Evolutionary conservation across 805 yeast genomes (phyloP), one percentile per base, ranked within the genome.

Genomic region (Wickerhamiella shivajii): DNA sequence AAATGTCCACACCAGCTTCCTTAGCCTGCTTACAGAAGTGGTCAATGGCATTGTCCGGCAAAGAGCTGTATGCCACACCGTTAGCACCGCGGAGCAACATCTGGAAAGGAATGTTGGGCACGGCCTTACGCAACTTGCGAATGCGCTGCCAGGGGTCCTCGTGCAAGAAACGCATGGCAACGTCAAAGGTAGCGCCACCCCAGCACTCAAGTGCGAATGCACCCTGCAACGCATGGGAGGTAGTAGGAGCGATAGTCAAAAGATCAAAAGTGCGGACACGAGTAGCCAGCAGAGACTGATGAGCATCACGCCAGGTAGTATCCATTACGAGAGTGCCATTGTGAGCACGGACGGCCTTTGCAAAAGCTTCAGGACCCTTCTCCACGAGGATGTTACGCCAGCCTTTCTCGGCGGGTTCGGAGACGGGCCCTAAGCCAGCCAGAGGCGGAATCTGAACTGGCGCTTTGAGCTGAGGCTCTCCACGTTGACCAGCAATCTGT

Each of bases 111-210:
- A 90, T 84, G 64, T 90, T 90, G 53, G 99, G 99, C 42, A 92
- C 97, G 38, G 77, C 68, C 51, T 69, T 69, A 60, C 98, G 74
- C 59, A 90, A 66, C 59, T 72, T 69, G 58, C 93, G 73, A 57
- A 90, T 69, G 61, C 99, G 74, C 39, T 71, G 93, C 99, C 99
- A 90, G 45, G 99, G 99, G 57, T 85, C 96, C 66, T 90, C 99
- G 59, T 87, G 83, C 51, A 90, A 67, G 70, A 90, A 90, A 61
- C 99, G 74, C 97, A 90, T 85, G 36, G 94, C 78, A 36, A 90
- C 99, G 54, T 90, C 99, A 51, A 90, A 90, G 24, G 99, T 90
- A 36, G 99, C 99, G 61, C 99, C 99, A 63, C 99, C 99, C 99
- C 99, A 90, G 66, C 98, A 90, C 63, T 90, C 99, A 36, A 90